phyloP scores from a whole-genome alignment of 805 yeast genomes.

The Nakazawaea sp. region DNA sequence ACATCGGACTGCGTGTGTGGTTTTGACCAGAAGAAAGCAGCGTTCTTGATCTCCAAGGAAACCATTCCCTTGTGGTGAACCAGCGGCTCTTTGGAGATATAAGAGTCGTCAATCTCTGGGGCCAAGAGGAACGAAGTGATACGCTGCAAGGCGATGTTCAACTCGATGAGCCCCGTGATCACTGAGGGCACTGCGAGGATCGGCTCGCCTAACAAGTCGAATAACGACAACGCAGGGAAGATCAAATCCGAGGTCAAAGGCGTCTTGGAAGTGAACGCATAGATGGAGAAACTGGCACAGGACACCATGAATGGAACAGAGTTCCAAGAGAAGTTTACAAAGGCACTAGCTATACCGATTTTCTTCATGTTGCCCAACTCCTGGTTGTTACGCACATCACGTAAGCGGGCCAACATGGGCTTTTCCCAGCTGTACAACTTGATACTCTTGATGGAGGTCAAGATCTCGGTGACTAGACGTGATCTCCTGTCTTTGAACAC shows the following conservation, averaged over 20 bases:
- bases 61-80: conserved; percentile 20
- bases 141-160: conserved; percentile 51
- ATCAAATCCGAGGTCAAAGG: conserved; percentile 64
- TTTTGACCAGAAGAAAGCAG: conserved; percentile 46
- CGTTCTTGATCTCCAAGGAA: conserved; percentile 37
- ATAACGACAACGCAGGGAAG: conserved; percentile 60
- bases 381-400: conserved; percentile 47
- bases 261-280: conserved; percentile 32
- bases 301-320: conserved; percentile 62
- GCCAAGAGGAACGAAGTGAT: conserved; percentile 40
- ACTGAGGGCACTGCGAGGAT: conserved; percentile 52
- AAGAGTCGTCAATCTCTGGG: conserved; percentile 31
- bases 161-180: conserved; percentile 51
- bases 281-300: conserved; percentile 51
- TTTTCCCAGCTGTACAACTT: conserved; percentile 67
- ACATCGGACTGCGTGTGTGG: conserved; percentile 13
- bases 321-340: conserved; percentile 51
- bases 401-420: conserved; percentile 49
- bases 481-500: conserved; percentile 54
- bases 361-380: conserved; percentile 46
- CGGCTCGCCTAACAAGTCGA: conserved; percentile 52
- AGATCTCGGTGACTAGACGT: conserved; percentile 49
- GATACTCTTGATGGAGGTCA: conserved; percentile 54
- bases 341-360: conserved; percentile 41
- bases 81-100: conserved; percentile 20